Evolutionary conservation across 768 basidiomycete genomes (phyloP).

Genomic region (Leccinum olivaceopallidum): DNA sequence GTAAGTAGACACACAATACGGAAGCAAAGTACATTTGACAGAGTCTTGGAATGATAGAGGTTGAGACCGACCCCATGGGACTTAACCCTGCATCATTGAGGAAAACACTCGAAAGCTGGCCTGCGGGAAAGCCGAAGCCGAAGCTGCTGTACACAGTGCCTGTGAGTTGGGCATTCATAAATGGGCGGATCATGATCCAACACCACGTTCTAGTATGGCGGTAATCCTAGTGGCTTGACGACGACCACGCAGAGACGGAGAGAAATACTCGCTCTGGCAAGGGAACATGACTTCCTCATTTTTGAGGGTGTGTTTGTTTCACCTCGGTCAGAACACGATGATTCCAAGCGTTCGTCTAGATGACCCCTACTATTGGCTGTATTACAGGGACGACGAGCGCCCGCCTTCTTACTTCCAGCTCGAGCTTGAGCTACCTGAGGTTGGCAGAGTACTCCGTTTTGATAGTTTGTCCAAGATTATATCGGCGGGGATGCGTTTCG

Average conservation of each 20-base stretch:
- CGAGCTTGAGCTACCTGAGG: background rate
- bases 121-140: slow-evolving; percentile 60
- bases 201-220: slow-evolving; percentile 53
- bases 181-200: background rate
- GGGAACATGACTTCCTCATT: slow-evolving; percentile 71
- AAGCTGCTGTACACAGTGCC: slow-evolving; percentile 76
- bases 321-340: background rate
- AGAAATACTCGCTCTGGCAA: slow-evolving; percentile 63
- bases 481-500: too few species aligned
- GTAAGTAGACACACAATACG: slow-evolving; percentile 31
- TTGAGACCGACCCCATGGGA: slow-evolving; percentile 69
- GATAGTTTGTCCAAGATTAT: slow-evolving; percentile 67
- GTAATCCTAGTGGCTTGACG: slow-evolving; percentile 80
- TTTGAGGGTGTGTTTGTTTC: slow-evolving; percentile 56
- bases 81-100: slow-evolving; percentile 57
- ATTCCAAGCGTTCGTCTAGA: slow-evolving; percentile 37
- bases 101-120: slow-evolving; percentile 68
- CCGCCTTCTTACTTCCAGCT: slow-evolving; percentile 16
- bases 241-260: slow-evolving; percentile 60
- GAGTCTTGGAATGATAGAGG: slow-evolving; percentile 45
- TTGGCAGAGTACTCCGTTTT: slow-evolving; percentile 62
- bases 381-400: slow-evolving; percentile 57
- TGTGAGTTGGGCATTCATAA: slow-evolving; percentile 33
- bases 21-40: background rate
- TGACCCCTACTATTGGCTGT: slow-evolving; percentile 69